These are phyloP conservation scores for Cladosporium sp. DNA, from an alignment of 2,329 filamentous ascomycete genomes.

Conservation along the genomic window DNA sequence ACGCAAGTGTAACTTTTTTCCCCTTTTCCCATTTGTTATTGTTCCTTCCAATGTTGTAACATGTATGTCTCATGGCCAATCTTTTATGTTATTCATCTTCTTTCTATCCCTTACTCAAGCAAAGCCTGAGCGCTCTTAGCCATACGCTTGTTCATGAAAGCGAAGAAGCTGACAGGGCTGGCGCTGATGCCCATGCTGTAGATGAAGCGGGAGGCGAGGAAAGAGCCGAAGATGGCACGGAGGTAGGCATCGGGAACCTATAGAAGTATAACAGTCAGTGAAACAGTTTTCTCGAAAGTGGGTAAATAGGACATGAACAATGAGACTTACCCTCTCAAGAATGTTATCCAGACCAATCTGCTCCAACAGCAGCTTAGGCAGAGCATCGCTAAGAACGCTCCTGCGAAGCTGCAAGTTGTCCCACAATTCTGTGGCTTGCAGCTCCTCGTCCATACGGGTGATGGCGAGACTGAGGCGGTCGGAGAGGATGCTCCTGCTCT, in stretches of 20 bases:
- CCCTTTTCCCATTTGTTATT: background rate
- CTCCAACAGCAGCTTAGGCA: conserved; percentile 76
- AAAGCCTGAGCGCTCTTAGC: conserved; percentile 14
- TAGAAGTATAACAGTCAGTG: background rate
- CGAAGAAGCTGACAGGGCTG: conserved; percentile 96
- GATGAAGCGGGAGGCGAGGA: conserved; percentile 90
- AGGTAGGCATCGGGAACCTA: conserved; percentile 87
- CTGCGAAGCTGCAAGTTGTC: conserved; percentile 71
- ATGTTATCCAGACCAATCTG: conserved; percentile 91
- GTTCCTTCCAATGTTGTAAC: background rate
- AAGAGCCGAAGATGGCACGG: conserved; percentile 91
- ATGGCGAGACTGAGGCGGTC: conserved; percentile 90
- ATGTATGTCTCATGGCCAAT: background rate
- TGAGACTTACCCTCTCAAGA: conserved; percentile 62
- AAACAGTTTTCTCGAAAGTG: conserved; percentile 15
- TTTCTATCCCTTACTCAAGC: conserved; percentile 8
- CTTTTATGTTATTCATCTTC: background rate
- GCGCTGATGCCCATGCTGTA: conserved; percentile 91
- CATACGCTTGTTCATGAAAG: conserved; percentile 63
- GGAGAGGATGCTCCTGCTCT: conserved; percentile 78
- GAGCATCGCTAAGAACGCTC: conserved; percentile 75
- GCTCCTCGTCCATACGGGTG: conserved; percentile 92
- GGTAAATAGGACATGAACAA: too few species aligned
- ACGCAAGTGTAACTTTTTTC: background rate
- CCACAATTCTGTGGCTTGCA: conserved; percentile 92